phyloP scores from a whole-genome alignment of 352 stramenopile species.

The Globisporangium recalcitrans region DNA sequence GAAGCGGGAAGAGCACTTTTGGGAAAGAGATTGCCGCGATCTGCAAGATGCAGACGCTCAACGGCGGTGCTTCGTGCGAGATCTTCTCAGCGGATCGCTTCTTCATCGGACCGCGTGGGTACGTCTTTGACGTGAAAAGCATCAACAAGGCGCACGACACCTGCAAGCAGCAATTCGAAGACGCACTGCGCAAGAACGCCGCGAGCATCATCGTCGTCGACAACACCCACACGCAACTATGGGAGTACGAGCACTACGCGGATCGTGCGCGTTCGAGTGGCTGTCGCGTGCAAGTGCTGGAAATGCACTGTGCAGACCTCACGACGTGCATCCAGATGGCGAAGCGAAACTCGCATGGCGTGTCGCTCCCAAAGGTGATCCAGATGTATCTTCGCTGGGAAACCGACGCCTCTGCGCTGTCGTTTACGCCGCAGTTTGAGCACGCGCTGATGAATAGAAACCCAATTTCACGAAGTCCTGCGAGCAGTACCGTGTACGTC shows the following conservation, averaged over 20 bases:
- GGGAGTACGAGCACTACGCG: constrained; percentile 65
- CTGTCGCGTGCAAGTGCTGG: constrained; percentile 32
- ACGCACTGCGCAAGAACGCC: constrained; percentile 20
- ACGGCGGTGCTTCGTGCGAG: constrained; percentile 15
- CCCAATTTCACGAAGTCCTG: constrained; percentile 37
- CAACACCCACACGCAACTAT: constrained; percentile 65
- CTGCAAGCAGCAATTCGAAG: constrained; percentile 37
- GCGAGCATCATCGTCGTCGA: constrained; percentile 53
- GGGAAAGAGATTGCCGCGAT: constrained; percentile 35
- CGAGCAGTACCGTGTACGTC: constrained; percentile 39
- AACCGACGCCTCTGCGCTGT: constrained; percentile 26
- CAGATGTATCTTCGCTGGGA: constrained; percentile 72
- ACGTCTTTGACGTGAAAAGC: constrained; percentile 54
- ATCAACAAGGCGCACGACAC: constrained; percentile 41
- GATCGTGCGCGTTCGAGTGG: constrained; percentile 23
- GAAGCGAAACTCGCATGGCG: constrained; percentile 63
- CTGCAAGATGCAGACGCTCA: constrained; percentile 17
- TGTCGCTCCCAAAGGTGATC: constrained; percentile 51
- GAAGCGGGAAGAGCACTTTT: constrained; percentile 68
- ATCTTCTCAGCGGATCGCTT: constrained; percentile 62
- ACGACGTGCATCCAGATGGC: constrained; percentile 48
- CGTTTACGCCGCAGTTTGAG: constrained; percentile 45
- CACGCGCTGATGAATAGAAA: constrained; percentile 37
- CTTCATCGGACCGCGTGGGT: constrained; percentile 60
- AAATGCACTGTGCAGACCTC: constrained; percentile 49